Percentiles rank a stretch among this genome's conserved stretches.
phyloP scores from a whole-genome alignment of 1,284 basidiomycete genomes.

The Omphalotus olearius region DNA sequence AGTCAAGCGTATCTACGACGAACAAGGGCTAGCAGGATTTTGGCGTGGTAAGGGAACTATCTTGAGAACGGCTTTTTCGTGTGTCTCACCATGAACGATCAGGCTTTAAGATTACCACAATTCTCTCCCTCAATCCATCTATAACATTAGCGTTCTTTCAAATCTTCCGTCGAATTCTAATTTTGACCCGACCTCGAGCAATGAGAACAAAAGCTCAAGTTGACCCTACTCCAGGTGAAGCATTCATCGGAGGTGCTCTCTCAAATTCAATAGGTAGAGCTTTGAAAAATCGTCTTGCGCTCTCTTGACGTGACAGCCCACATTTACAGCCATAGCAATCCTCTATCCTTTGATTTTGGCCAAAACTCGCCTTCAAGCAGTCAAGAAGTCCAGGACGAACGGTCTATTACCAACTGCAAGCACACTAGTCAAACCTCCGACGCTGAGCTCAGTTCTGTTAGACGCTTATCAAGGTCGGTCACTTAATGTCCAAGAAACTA shows the following conservation, averaged over 20 bases:
- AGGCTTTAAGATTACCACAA: conserved; percentile 48
- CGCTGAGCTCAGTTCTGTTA: conserved; percentile 23
- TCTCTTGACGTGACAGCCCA: background rate
- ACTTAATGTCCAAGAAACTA: background rate
- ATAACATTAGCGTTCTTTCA: conserved; percentile 52
- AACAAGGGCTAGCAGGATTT: conserved; percentile 45
- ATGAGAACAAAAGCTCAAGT: conserved; percentile 9
- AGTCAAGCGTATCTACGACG: conserved; percentile 38
- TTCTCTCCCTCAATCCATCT: conserved; percentile 51
- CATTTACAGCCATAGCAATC: conserved; percentile 33
- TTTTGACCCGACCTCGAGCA: conserved; percentile 16
- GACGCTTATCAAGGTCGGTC: conserved; percentile 26
- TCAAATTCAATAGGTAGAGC: conserved; percentile 39
- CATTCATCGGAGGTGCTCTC: conserved; percentile 50
- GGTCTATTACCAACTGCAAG: too few species aligned
- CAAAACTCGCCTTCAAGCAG: conserved; percentile 49
- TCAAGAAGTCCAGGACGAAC: conserved; percentile 13
- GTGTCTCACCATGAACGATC: background rate
- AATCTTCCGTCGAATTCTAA: conserved; percentile 37
- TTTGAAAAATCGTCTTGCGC: background rate
- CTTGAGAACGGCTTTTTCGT: background rate
- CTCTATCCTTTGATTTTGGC: conserved; percentile 55
- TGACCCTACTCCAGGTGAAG: conserved; percentile 34
- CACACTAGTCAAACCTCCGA: conserved; percentile 4
- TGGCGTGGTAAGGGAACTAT: conserved; percentile 42